phyloP scores from a whole-genome alignment of 2,329 filamentous ascomycete genomes.

The Escovopsis sp. region DNA sequence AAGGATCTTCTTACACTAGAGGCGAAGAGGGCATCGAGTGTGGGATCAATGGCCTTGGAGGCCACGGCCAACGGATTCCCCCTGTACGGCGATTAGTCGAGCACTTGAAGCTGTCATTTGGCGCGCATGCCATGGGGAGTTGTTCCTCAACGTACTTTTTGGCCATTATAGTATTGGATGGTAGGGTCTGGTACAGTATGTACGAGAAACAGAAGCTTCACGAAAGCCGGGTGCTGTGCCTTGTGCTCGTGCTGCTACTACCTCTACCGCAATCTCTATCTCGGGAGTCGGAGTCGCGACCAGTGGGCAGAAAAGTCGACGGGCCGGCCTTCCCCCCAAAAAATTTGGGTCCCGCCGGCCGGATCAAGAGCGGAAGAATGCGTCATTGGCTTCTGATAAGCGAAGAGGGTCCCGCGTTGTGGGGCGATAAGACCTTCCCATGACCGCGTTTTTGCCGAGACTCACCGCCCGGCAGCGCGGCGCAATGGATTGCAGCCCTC shows the following conservation, averaged over 20 bases:
- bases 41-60: conserved; percentile 49
- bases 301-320: too few species aligned
- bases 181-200: background rate
- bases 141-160: conserved; percentile 11
- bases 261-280: too few species aligned
- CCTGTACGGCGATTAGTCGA: conserved; percentile 15
- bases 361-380: conserved; percentile 14
- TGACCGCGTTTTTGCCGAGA: conserved; percentile 16
- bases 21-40: conserved; percentile 55
- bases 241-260: background rate
- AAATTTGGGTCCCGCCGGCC: conserved; percentile 6
- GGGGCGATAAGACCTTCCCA: conserved; percentile 10
- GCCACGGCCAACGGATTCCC: conserved; percentile 27
- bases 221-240: background rate
- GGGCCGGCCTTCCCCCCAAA: too few species aligned
- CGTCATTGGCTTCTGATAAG: conserved; percentile 16
- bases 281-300: too few species aligned
- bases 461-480: conserved; percentile 16
- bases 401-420: conserved; percentile 6
- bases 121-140: background rate
- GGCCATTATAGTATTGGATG: conserved; percentile 6
- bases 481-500: conserved; percentile 14
- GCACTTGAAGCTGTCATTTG: too few species aligned
- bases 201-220: background rate
- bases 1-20: conserved; percentile 43